phyloP scores from a whole-genome alignment of 1,139 yeast genomes.

The Magnusiomyces magnusii region DNA sequence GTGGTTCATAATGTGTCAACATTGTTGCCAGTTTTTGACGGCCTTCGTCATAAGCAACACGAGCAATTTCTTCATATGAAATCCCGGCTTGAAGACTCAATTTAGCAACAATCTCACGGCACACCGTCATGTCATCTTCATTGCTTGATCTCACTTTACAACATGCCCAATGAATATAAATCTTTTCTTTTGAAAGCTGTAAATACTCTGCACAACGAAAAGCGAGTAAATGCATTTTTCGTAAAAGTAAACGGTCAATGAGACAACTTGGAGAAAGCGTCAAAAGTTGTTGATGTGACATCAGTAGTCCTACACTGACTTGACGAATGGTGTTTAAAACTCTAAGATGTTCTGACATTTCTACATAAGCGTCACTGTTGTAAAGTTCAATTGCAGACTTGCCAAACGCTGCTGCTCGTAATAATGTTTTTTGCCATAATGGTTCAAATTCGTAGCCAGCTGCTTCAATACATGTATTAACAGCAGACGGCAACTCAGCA shows the following conservation, averaged over 20 bases:
- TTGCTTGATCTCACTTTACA: slow-evolving; percentile 54
- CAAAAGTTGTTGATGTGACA: slow-evolving; percentile 49
- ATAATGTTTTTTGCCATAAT: slow-evolving; percentile 67
- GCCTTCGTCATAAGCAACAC: slow-evolving; percentile 78
- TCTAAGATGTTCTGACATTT: slow-evolving; percentile 51
- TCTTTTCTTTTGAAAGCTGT: slow-evolving; percentile 44
- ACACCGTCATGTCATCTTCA: slow-evolving; percentile 52
- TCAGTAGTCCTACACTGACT: slow-evolving; percentile 56
- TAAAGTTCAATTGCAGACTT: slow-evolving; percentile 55
- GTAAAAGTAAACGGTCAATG: slow-evolving; percentile 49
- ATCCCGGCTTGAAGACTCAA: slow-evolving; percentile 38
- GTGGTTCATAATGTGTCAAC: slow-evolving; percentile 61
- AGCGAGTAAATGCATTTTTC: slow-evolving; percentile 58
- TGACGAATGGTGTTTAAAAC: slow-evolving; percentile 64
- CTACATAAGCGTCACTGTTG: slow-evolving; percentile 55
- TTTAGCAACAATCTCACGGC: slow-evolving; percentile 43
- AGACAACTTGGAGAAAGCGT: slow-evolving; percentile 41
- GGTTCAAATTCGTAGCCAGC: slow-evolving; percentile 72
- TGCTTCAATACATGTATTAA: slow-evolving; percentile 63
- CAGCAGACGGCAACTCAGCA: slow-evolving; percentile 50
- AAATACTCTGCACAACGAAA: slow-evolving; percentile 52
- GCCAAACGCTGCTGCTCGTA: slow-evolving; percentile 83
- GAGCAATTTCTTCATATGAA: slow-evolving; percentile 58
- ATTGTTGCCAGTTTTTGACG: slow-evolving; percentile 58
- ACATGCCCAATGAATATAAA: slow-evolving; percentile 80